These are phyloP conservation scores for Mesotaenium endlicherianum DNA, from an alignment of 139 green algal species.

Conservation along the genomic window DNA sequence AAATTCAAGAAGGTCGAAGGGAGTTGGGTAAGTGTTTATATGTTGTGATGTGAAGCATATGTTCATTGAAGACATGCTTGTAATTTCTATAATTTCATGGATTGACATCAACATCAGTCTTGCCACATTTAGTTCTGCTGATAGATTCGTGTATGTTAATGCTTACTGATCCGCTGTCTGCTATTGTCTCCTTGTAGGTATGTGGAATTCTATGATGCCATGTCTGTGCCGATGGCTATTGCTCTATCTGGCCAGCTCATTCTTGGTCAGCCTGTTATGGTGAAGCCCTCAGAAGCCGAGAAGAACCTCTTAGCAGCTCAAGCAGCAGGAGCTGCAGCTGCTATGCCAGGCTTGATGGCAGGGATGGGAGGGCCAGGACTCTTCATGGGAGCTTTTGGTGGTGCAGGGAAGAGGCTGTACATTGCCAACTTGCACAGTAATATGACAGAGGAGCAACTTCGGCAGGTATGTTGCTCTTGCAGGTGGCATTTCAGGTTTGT, in stretches of 20 bases:
- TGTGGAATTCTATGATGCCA: slow-evolving; percentile 78
- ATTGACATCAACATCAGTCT: no score
- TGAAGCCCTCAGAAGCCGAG: slow-evolving; percentile 83
- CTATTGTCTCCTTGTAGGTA: no score
- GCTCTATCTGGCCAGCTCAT: slow-evolving; percentile 79
- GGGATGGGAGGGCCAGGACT: slow-evolving; percentile 9
- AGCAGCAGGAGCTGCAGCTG: slow-evolving; percentile 47
- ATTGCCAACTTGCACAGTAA: slow-evolving; percentile 59
- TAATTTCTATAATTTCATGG: no score
- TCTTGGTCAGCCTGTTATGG: slow-evolving; percentile 82
- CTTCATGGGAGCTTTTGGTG: slow-evolving; percentile 13
- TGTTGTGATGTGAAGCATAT: no score
- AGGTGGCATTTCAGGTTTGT: not conserved
- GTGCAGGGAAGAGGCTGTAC: slow-evolving; percentile 20
- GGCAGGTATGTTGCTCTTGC: slow-evolving; percentile 8
- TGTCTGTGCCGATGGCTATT: slow-evolving; percentile 68
- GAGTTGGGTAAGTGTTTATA: slow-evolving; percentile 65
- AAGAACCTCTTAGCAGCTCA: slow-evolving; percentile 85
- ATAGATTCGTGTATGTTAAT: no score
- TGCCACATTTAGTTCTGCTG: no score
- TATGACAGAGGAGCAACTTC: slow-evolving; percentile 50
- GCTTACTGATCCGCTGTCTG: no score
- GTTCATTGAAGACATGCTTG: no score
- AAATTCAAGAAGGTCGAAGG: slow-evolving; percentile 84
- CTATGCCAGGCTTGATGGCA: slow-evolving; percentile 19